Evolutionary conservation across 305 asterid genomes (phyloP), one percentile per base, ranked within the genome.

Genomic region (Fraxinus greggii): DNA sequence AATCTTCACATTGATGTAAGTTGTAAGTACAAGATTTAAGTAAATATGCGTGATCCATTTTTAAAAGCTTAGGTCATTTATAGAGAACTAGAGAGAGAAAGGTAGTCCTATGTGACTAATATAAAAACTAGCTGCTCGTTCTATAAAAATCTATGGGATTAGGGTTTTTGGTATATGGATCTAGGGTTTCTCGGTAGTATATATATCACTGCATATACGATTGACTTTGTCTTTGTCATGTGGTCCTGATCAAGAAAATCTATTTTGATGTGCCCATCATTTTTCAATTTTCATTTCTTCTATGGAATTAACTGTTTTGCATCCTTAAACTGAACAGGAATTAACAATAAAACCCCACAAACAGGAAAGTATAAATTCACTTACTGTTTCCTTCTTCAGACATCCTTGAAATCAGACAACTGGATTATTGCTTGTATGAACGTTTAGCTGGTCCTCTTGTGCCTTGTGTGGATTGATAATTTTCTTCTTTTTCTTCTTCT

Each of bases 401-500:
- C 38, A 29, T 36, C 33, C 80, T 40, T 4, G 3, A 65, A 75
- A 29, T 40, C 54, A 76, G 77, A 79, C 38, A 88, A 77, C 80
- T 70, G 38, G 87, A 72, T 69, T 84, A 90, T 86, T 84, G 75
- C n/a, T 87, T 56, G 86, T 85, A 83, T 84, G 86, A 74, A 81
- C 81, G 78, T 82, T 88, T 88, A 78, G 84, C 40, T 51, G 63
- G 24, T 81, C 83, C 19, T 87, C 88, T n/a, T 77, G 82, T 3
- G 63, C 67, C 35, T 86, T 86, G 38, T 59, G 32, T 7, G 82
- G 86, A 69, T 72, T 84, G 76, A 13, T 79, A 61, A 82, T 67
- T 59, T 89, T 90, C 86, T 88, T 90, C 92, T 88, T 92, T 90
- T 90, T 90, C 86, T 94, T 94, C 63, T n/a, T 51, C 91, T 94